These are phyloP conservation scores for Coniochaeta sp. DNA, from an alignment of 2,329 filamentous ascomycete genomes.

Conservation along the genomic window DNA sequence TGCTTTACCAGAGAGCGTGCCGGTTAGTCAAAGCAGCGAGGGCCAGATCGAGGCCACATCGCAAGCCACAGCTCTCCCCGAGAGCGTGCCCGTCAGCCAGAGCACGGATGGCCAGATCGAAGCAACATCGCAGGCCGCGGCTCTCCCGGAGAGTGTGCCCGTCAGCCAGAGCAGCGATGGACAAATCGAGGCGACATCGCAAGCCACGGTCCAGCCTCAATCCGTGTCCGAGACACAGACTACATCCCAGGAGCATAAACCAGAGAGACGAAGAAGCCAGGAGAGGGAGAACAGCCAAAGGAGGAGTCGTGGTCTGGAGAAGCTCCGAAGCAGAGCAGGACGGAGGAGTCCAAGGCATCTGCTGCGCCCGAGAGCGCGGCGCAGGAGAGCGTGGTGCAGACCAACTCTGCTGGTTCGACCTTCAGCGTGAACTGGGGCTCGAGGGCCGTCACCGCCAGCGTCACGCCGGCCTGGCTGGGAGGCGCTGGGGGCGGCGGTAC, in stretches of 20 bases:
- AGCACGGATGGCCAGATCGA: background rate
- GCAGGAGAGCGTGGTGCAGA: background rate
- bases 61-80: background rate
- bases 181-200: background rate
- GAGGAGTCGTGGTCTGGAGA: background rate
- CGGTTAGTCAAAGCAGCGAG: background rate
- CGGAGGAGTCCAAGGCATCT: background rate
- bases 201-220: background rate
- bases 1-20: background rate
- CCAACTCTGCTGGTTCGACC: background rate
- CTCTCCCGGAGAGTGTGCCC: background rate
- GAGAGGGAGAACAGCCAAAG: background rate
- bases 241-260: background rate
- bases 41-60: background rate
- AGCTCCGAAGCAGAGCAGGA: background rate
- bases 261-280: background rate
- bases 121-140: background rate
- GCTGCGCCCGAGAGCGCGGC: background rate
- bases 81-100: background rate
- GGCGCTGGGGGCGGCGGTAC: background rate
- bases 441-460: background rate
- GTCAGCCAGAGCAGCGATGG: constrained; percentile 1
- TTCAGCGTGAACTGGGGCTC: constrained; percentile 1
- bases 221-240: background rate
- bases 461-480: constrained; percentile 1